These are phyloP conservation scores for Ascoidea rubescens DNA, from an alignment of 805 yeast species.

Conservation along the genomic window DNA sequence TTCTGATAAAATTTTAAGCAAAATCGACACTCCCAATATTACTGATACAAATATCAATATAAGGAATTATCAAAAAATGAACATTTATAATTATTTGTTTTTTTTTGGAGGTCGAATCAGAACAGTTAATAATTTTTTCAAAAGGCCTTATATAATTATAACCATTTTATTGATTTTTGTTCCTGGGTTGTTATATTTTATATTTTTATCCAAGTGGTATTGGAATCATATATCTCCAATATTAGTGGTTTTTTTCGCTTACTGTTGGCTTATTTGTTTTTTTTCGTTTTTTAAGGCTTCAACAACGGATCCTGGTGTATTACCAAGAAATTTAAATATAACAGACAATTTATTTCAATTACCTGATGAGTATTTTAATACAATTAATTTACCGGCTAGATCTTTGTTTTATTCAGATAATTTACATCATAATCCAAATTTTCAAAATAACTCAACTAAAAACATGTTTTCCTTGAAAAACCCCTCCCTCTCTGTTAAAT, in stretches of 20 bases:
- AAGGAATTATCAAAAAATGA: slow-evolving; percentile 30
- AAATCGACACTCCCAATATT: not conserved
- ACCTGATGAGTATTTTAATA: slow-evolving; percentile 47
- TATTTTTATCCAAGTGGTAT: slow-evolving; percentile 35
- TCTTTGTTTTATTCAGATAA: slow-evolving; percentile 1
- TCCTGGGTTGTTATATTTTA: slow-evolving; percentile 40
- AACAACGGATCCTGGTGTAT: slow-evolving; percentile 52
- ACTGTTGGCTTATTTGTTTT: slow-evolving; percentile 39
- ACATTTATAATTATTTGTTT: slow-evolving; percentile 29
- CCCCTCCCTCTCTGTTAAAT: slow-evolving; percentile 27
- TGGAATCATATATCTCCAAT: slow-evolving; percentile 47
- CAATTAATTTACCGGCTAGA: slow-evolving; percentile 32
- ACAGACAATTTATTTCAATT: slow-evolving; percentile 23
- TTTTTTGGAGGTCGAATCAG: slow-evolving; percentile 55
- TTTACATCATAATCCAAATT: not conserved
- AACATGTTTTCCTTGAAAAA: not conserved
- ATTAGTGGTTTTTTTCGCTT: slow-evolving; percentile 39
- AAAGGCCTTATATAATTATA: slow-evolving; percentile 24
- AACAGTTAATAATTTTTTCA: slow-evolving; percentile 21
- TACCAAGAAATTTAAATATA: slow-evolving; percentile 55
- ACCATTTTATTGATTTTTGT: slow-evolving; percentile 22
- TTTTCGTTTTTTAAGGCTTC: slow-evolving; percentile 38
- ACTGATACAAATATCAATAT: not conserved
- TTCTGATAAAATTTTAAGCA: not conserved
- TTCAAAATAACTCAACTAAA: not conserved